These are phyloP conservation scores for Mycena alexandri DNA, from an alignment of 768 basidiomycete species.

Conservation along the genomic window DNA sequence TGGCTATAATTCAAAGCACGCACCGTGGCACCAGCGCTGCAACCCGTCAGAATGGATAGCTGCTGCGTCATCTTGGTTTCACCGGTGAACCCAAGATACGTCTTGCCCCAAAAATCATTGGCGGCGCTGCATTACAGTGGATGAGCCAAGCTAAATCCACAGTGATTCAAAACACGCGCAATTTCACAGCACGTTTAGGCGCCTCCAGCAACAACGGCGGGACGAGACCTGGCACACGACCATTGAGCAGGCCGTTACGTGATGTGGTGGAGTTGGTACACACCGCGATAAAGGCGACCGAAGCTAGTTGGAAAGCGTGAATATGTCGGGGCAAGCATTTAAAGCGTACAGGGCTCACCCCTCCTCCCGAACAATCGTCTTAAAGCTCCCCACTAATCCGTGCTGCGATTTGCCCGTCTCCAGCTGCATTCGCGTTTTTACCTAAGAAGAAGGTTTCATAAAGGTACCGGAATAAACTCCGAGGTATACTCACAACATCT, in stretches of 20 bases:
- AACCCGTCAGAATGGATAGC: conserved; percentile 92
- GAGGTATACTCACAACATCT: conserved; percentile 84
- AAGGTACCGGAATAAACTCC: conserved; percentile 9
- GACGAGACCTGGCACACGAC: conserved; percentile 74
- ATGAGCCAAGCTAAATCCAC: not conserved
- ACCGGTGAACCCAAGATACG: conserved; percentile 71
- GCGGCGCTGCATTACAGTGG: conserved; percentile 64
- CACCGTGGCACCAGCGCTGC: conserved; percentile 91
- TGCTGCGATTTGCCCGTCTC: conserved; percentile 82
- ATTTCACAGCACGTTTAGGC: conserved; percentile 98
- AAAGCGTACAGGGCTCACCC: conserved; percentile 67
- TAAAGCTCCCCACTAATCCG: conserved; percentile 87
- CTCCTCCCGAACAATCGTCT: conserved; percentile 87
- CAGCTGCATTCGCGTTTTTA: conserved; percentile 99
- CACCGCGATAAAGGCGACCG: conserved; percentile 91
- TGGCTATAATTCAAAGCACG: conserved; percentile 30
- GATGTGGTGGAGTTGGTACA: conserved; percentile 18
- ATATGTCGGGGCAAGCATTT: not conserved
- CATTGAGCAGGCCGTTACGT: not conserved
- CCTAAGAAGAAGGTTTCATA: conserved; percentile 59
- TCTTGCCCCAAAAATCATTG: conserved; percentile 97
- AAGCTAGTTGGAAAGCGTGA: conserved; percentile 54
- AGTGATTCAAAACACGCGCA: conserved; percentile 58
- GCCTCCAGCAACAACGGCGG: conserved; percentile 96
- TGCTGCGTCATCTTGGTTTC: conserved; percentile 88